Percentiles rank a stretch among this genome's conserved stretches.
phyloP scores from a whole-genome alignment of 2,329 filamentous ascomycete species.

The Thelonectria discophora region DNA sequence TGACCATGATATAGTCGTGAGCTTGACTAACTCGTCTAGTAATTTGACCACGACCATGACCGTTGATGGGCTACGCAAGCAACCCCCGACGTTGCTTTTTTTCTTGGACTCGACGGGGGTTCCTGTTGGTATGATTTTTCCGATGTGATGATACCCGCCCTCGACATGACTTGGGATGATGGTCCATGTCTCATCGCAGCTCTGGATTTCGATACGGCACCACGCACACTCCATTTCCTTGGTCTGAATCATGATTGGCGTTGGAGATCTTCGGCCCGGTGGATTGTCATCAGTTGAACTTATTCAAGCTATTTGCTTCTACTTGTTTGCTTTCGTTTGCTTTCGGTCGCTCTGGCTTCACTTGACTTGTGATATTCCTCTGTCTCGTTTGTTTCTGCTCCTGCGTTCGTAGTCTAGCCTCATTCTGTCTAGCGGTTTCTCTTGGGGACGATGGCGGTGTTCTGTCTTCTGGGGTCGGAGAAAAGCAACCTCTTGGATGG shows the following conservation, averaged over 20 bases:
- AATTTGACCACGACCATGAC: constrained; percentile 43
- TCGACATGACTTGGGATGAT: constrained; percentile 40
- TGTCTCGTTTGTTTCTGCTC: constrained; percentile 32
- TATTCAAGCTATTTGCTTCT: constrained; percentile 45
- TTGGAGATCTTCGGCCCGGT: constrained; percentile 52
- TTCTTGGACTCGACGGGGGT: constrained; percentile 41
- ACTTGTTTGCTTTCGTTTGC: constrained; percentile 40
- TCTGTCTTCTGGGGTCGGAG: background rate
- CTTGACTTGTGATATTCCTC: constrained; percentile 29
- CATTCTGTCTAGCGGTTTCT: background rate
- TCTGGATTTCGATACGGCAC: constrained; percentile 44
- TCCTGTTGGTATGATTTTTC: constrained; percentile 38
- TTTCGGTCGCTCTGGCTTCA: constrained; percentile 38
- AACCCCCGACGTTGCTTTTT: constrained; percentile 39
- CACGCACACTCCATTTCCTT: constrained; percentile 47
- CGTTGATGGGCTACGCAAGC: constrained; percentile 40
- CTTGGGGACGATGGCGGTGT: background rate
- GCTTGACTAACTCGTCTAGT: constrained; percentile 32
- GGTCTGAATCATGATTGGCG: constrained; percentile 53
- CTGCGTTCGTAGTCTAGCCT: constrained; percentile 32
- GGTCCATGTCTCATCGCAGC: constrained; percentile 43
- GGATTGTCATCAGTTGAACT: constrained; percentile 51
- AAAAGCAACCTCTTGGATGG: constrained; percentile 1
- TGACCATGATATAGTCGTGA: background rate
- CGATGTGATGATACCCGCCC: constrained; percentile 39